Evolutionary conservation across 1,284 basidiomycete genomes (phyloP).

Genomic region (Pseudozyma hubeiensis): DNA sequence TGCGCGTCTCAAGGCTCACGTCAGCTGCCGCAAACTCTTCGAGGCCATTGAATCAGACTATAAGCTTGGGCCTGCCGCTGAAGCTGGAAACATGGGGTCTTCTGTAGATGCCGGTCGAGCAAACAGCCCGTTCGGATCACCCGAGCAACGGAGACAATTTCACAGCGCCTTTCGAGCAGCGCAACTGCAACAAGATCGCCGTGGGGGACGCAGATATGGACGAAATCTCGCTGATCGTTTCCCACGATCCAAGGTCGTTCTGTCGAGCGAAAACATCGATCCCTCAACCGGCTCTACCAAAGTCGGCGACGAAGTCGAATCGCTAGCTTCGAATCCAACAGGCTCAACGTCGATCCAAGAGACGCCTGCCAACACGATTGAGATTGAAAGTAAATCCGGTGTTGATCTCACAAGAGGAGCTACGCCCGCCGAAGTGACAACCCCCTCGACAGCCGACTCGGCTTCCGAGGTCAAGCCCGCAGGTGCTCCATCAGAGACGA

Average conservation of each 20-base stretch:
- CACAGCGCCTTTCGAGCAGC: constrained; percentile 24
- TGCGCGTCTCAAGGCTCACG: constrained; percentile 79
- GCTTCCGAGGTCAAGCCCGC: neutral
- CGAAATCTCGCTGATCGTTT: constrained; percentile 41
- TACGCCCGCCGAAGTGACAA: constrained; percentile 21
- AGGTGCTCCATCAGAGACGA: constrained; percentile 3
- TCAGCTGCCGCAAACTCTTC: constrained; percentile 77
- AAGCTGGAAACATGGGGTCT: neutral
- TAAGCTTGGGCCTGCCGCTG: constrained; percentile 13
- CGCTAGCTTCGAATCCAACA: constrained; percentile 22
- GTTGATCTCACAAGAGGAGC: constrained; percentile 13
- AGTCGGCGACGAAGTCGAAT: constrained; percentile 36
- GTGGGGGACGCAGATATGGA: constrained; percentile 17
- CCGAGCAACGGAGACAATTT: constrained; percentile 35
- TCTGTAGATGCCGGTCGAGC: neutral
- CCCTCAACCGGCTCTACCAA: constrained; percentile 5
- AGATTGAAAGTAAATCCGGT: constrained; percentile 79
- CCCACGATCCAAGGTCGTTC: constrained; percentile 35
- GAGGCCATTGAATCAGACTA: constrained; percentile 33
- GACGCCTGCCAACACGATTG: constrained; percentile 80
- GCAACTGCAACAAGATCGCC: neutral
- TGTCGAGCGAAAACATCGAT: constrained; percentile 1
- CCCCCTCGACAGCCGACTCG: neutral
- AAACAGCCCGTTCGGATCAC: constrained; percentile 14
- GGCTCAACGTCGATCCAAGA: constrained; percentile 75